Evolutionary conservation across 2,329 filamentous ascomycete species (phyloP), one percentile per base, ranked within the genome.

Genomic region (Phaeomoniella chlamydospora): DNA sequence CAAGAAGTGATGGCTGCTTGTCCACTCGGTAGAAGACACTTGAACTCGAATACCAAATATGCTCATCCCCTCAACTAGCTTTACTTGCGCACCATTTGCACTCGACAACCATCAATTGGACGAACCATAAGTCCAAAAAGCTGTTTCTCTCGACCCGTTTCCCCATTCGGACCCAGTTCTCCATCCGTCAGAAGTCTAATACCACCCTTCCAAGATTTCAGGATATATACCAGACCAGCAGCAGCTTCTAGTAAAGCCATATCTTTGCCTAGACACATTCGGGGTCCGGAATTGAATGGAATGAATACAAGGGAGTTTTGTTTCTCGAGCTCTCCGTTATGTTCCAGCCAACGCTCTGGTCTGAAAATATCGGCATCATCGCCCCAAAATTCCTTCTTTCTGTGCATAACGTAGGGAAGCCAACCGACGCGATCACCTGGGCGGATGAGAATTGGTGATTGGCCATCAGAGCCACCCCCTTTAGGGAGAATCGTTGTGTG

Each of bases 141-240:
- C 22, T 26, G 22, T n/a, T 26, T n/a, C n/a, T 26, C 22, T 26
- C n/a, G 6, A 6, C 22, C 22, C 9, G 22, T 26, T n/a, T 26
- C 22, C n/a, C 22, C 22, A 26, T 67, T 64, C 47, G 86, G 78
- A 84, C 84, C 88, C 34, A 67, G 56, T 15, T 72, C 61, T 10
- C 77, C 75, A 51, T 90, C 81, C 1, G 80, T 86, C 4, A 75
- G 75, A 56, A 77, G 79, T 63, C 78, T 80, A 60, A 74, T 74
- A 50, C 87, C 74, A 2, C 47, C 47, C 33, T 17, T 31, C 4
- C 29, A 18, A 14, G 17, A 26, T 26, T 34, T 15, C 14, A 34
- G 11, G 9, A 34, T 34, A 9, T 18, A n/a, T 17, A 18, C 32
- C 9, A 34, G 9, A 12, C 14, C 16, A 12, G 31, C n/a, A 4